A percentile compares a stretch with the other conserved stretches of the same genome.
phyloP scores from a whole-genome alignment of 2,329 filamentous ascomycete species.

The Trichoderma afroharzianum region DNA sequence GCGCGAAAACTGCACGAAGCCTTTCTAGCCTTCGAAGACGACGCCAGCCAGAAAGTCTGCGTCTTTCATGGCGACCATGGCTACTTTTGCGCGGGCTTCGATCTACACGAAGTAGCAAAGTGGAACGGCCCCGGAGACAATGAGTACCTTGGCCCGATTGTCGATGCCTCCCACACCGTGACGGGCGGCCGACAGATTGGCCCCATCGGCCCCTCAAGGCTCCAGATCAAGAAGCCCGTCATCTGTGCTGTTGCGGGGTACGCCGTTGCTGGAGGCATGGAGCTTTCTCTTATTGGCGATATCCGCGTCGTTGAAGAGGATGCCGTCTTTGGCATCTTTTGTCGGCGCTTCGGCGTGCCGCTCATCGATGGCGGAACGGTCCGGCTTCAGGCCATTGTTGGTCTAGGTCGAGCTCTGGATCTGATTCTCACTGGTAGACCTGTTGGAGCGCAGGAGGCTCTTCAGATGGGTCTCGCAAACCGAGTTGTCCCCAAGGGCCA shows the following conservation, averaged over 20 bases:
- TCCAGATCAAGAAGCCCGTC: slow-evolving; percentile 49
- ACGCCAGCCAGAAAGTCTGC: slow-evolving; percentile 49
- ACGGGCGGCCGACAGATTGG: slow-evolving; percentile 26
- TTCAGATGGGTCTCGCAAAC: slow-evolving; percentile 50
- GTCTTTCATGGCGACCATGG: slow-evolving; percentile 44
- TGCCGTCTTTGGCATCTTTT: slow-evolving; percentile 54
- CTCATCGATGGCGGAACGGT: slow-evolving; percentile 46
- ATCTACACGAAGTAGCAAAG: slow-evolving; percentile 44
- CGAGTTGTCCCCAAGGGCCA: slow-evolving; percentile 49
- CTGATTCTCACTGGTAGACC: slow-evolving; percentile 54
- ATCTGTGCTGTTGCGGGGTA: slow-evolving; percentile 50
- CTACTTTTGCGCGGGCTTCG: slow-evolving; percentile 52
- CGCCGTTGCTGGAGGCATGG: slow-evolving; percentile 52
- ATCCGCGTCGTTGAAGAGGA: slow-evolving; percentile 51
- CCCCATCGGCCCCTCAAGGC: slow-evolving; percentile 51
- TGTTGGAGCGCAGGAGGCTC: slow-evolving; percentile 47
- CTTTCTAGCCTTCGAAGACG: slow-evolving; percentile 47
- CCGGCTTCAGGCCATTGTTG: slow-evolving; percentile 48
- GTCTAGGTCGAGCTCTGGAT: slow-evolving; percentile 51
- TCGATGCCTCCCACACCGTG: background rate
- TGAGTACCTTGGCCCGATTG: slow-evolving; percentile 17
- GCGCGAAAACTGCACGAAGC: slow-evolving; percentile 45
- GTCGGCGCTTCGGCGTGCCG: slow-evolving; percentile 40
- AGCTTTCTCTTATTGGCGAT: slow-evolving; percentile 51
- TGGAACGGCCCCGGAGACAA: slow-evolving; percentile 4